Conservation (phyloP, 2,329 filamentous ascomycete species). For the Clonostachys solani region DNA sequence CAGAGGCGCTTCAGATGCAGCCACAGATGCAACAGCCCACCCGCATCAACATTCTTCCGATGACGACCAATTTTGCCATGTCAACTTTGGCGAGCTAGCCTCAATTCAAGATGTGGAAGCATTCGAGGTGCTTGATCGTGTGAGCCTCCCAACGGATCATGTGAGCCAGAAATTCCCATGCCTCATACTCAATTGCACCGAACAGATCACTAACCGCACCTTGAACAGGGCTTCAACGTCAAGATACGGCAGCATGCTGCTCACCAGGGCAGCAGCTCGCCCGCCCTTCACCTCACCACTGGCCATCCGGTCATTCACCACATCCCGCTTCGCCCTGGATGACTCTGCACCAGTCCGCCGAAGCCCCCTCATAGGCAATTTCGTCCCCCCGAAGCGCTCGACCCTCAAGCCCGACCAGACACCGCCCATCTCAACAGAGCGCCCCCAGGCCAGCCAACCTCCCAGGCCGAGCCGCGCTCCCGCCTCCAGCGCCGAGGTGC, state of each 20-base stretch:
- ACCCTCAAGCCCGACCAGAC: slow-evolving; percentile 9
- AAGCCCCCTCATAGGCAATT: background rate
- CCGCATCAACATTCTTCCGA: no score
- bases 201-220: background rate
- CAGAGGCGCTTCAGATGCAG: no score
- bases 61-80: no score
- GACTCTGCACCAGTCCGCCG: background rate
- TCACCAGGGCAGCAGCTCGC: slow-evolving; percentile 16
- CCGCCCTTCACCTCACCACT: slow-evolving; percentile 9
- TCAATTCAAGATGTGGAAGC: no score
- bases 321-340: slow-evolving; percentile 8
- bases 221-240: slow-evolving; percentile 15
- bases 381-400: slow-evolving; percentile 19
- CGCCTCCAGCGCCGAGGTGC: slow-evolving; percentile 2
- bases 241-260: slow-evolving; percentile 20
- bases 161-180: no score
- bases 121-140: no score
- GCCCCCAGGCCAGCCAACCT: slow-evolving; percentile 1
- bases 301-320: slow-evolving; percentile 20
- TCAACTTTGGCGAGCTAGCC: no score
- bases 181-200: no score
- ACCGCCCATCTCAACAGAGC: slow-evolving; percentile 8
- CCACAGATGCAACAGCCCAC: no score
- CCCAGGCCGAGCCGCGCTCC: slow-evolving; percentile 2
- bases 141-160: no score